These are phyloP conservation scores for Chenopodium berlandieri DNA, from an alignment of 148 eudicot species.

Conservation along the genomic window DNA sequence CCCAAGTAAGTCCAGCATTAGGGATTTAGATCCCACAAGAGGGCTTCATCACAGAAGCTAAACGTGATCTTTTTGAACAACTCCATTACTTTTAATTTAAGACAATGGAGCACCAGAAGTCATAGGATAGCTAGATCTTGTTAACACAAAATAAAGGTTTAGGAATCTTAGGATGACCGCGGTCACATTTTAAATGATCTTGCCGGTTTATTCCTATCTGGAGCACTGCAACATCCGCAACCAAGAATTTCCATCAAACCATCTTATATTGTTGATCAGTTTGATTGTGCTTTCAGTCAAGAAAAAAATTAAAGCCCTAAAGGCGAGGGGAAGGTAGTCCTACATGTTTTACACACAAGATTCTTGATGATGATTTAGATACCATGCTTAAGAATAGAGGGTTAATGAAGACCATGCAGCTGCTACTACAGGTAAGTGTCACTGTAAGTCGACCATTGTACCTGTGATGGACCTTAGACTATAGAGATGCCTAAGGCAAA, in stretches of 20 bases:
- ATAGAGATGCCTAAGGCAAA: neutral
- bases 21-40: neutral
- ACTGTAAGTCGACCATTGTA: neutral
- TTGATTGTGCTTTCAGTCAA: neutral
- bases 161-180: neutral
- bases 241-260: neutral
- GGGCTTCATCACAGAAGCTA: neutral
- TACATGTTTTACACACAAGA: neutral
- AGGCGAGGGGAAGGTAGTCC: neutral
- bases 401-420: neutral
- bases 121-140: neutral
- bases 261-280: neutral
- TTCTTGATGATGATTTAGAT: neutral
- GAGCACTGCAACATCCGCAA: neutral
- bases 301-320: neutral
- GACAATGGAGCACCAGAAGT: neutral
- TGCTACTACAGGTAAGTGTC: neutral
- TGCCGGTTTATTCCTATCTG: neutral
- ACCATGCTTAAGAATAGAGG: neutral
- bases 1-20: neutral
- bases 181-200: neutral
- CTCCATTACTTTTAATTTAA: neutral
- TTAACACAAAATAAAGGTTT: neutral
- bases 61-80: neutral
- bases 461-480: neutral